Evolutionary conservation across 768 basidiomycete species (phyloP), one percentile per base, ranked within the genome.

Genomic region (Collybia sp.): DNA sequence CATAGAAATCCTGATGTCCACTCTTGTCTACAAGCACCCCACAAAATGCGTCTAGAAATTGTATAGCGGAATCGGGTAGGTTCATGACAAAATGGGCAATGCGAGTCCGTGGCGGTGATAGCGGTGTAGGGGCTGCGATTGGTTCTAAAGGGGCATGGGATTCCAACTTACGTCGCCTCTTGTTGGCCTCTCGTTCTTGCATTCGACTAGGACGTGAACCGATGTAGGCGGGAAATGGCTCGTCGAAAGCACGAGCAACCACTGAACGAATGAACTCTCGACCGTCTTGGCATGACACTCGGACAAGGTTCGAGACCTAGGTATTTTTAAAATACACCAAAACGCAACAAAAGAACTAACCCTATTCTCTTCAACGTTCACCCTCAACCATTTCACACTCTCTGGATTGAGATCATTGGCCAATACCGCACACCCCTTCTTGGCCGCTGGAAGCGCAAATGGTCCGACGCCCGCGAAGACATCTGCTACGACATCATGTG

Each of bases 381-480:
- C 69, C 15, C 65, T 44, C 51, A 97, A 69, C 66, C 86, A 95
- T 56, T 84, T 82, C 12, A 79, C 79, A 54, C 92, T 91, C 42
- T 82, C 78, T 2, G 95, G 95, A 66, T 99, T 99, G 47, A 98
- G 66, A 62, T 99, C 96, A 53, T 97, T 98, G 11, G 88, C 94
- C 32, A 94, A 68, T 0, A 98, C 89, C 3, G 80, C 82, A 58
- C 89, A 91, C 1, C 93, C 91, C 55, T 89, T 93, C 68, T 83
- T 93, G 1, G 86, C 95, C 2, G 95, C 88, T 2, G 96, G 96
- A 6, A 98, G 65, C 6, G 91, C 88, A 61, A 99, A 99, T 0
- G 96, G 96, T 1, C 96, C 96, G 2, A 99, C 94, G 12, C 96
- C 96, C 0, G 96, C 96, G 62, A 98, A 94, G 25, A 90, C 93